These are phyloP conservation scores for Aspergillus sp. DNA, from an alignment of 2,329 filamentous ascomycete genomes.

Conservation along the genomic window DNA sequence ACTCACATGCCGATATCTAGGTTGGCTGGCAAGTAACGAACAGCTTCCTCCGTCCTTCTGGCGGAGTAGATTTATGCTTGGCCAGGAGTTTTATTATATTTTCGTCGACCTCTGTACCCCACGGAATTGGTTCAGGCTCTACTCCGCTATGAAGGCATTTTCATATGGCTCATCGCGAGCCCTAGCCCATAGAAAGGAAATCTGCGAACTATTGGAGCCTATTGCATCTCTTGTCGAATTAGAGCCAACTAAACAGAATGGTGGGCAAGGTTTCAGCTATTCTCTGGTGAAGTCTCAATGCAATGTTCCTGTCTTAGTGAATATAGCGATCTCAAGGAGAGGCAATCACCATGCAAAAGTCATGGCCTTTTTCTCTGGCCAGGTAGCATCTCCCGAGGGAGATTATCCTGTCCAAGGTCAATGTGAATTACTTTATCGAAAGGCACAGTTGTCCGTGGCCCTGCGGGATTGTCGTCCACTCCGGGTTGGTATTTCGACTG, in stretches of 20 bases:
- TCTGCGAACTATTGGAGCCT: conserved; percentile 13
- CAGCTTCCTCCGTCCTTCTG: conserved; percentile 19
- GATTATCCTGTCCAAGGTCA: neutral
- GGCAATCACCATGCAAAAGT: neutral
- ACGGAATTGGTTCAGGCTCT: conserved; percentile 17
- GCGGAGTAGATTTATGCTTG: conserved; percentile 16
- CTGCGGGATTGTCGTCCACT: neutral
- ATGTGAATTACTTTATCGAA: conserved; percentile 10
- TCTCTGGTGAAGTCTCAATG: neutral
- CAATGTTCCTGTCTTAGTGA: neutral
- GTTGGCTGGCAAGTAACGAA: neutral
- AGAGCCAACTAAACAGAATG: neutral
- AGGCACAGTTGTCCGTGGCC: neutral
- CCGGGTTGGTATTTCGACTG: conserved; percentile 11
- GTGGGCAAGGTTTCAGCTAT: neutral
- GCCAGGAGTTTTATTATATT: conserved; percentile 17
- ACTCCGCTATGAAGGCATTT: neutral
- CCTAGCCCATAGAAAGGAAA: conserved; percentile 16
- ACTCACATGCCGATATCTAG: conserved; percentile 8
- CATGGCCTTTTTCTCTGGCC: neutral
- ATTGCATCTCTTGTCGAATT: conserved; percentile 17
- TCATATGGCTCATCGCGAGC: neutral
- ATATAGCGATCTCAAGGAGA: neutral
- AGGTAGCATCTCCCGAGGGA: neutral
- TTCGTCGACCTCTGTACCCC: conserved; percentile 7